Conservation (phyloP, 306 rosid genomes). For the Vigna unguiculata region DNA sequence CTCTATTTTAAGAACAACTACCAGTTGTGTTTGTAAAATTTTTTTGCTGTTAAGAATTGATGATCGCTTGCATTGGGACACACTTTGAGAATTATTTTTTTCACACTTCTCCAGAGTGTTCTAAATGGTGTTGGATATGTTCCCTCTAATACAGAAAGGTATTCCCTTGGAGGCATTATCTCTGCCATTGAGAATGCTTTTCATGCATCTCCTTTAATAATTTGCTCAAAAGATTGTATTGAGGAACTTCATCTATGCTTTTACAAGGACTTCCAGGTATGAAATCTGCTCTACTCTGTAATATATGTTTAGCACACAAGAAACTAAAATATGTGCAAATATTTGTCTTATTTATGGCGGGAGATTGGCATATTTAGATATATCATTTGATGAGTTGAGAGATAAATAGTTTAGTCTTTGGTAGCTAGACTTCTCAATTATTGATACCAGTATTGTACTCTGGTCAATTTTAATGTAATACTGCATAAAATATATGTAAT, state of each 20-base stretch:
- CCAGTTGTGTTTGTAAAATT: constrained; percentile 43
- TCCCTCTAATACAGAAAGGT: too few species aligned
- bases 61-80: constrained; percentile 15
- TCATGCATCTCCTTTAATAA: constrained; percentile 71
- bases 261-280: constrained; percentile 87
- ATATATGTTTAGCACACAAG: constrained; percentile 12
- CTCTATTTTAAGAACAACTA: too few species aligned
- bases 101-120: constrained; percentile 62
- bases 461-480: constrained; percentile 28
- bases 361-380: constrained; percentile 23
- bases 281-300: constrained; percentile 32
- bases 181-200: constrained; percentile 94
- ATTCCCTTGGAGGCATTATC: constrained; percentile 90
- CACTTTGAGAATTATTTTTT: constrained; percentile 39
- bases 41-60: constrained; percentile 30
- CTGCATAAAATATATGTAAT: neutral
- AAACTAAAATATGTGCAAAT: constrained; percentile 30
- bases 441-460: constrained; percentile 22
- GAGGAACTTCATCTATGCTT: constrained; percentile 87
- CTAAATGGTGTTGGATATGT: too few species aligned
- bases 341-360: constrained; percentile 15
- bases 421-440: constrained; percentile 28
- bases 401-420: neutral
- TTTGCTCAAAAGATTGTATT: constrained; percentile 69
- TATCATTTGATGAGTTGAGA: neutral